Conservation (phyloP, 2,329 filamentous ascomycete species). For the Ceratocystis ficicola region DNA sequence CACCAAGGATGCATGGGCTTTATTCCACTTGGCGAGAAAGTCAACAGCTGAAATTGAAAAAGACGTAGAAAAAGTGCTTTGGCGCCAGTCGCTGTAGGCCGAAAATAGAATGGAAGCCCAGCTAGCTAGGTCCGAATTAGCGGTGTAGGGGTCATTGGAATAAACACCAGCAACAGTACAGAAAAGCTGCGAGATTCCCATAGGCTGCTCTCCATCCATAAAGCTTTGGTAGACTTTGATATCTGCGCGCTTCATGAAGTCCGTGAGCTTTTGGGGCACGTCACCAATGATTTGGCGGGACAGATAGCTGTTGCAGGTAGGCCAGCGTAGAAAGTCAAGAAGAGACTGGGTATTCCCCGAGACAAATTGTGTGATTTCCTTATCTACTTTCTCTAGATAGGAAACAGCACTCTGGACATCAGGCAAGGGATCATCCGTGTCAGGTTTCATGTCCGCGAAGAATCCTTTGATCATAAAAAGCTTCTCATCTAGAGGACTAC, state of each 20-base stretch:
- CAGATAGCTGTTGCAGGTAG: slow-evolving; percentile 19
- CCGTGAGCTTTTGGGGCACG: slow-evolving; percentile 4
- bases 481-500: background rate
- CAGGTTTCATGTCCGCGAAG: slow-evolving; percentile 5
- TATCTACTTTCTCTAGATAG: slow-evolving; percentile 4
- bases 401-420: background rate
- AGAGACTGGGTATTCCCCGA: background rate
- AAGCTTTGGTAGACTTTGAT: background rate
- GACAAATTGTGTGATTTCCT: background rate
- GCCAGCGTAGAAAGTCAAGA: slow-evolving; percentile 16
- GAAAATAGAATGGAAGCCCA: slow-evolving; percentile 17
- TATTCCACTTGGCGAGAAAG: slow-evolving; percentile 15
- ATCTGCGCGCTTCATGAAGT: slow-evolving; percentile 9
- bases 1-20: background rate
- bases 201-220: background rate
- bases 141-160: slow-evolving; percentile 11
- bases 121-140: slow-evolving; percentile 13
- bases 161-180: slow-evolving; percentile 13
- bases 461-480: slow-evolving; percentile 4
- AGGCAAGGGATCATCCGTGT: background rate
- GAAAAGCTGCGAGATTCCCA: slow-evolving; percentile 6
- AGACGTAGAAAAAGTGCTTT: slow-evolving; percentile 12
- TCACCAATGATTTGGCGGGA: slow-evolving; percentile 9
- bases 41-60: slow-evolving; percentile 11
- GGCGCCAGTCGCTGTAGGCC: slow-evolving; percentile 15